phyloP scores from a whole-genome alignment of 148 eudicot species.

The Hydrangea macrophylla region DNA sequence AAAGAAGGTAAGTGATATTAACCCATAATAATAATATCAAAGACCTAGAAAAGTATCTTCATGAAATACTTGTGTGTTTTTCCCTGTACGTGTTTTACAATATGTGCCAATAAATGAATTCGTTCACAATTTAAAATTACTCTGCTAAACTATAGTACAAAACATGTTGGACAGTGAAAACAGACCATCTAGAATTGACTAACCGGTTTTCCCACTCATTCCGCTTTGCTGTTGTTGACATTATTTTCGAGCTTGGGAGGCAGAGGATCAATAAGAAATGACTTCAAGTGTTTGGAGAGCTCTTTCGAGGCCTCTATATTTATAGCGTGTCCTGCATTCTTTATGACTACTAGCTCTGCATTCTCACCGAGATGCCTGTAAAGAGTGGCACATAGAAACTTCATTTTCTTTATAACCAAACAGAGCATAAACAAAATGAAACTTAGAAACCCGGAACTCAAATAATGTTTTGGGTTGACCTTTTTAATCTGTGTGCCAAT shows the following conservation, averaged over 20 bases:
- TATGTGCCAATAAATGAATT: too few species aligned
- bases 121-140: too few species aligned
- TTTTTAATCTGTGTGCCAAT: conserved; percentile 72
- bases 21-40: too few species aligned
- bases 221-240: conserved; percentile 24
- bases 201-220: too few species aligned
- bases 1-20: too few species aligned
- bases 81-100: too few species aligned
- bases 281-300: conserved; percentile 55
- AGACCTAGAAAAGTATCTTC: too few species aligned
- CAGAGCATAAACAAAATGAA: background rate
- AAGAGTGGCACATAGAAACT: background rate
- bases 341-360: conserved; percentile 57
- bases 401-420: background rate
- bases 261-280: conserved; percentile 40
- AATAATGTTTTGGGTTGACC: conserved; percentile 30
- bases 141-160: too few species aligned
- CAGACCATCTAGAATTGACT: too few species aligned
- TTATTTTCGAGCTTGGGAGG: conserved; percentile 26
- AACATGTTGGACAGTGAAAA: too few species aligned
- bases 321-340: conserved; percentile 80
- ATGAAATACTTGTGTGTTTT: too few species aligned
- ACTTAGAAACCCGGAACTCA: too few species aligned
- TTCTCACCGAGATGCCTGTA: conserved; percentile 65
- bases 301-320: conserved; percentile 73